Evolutionary conservation across 441 rosid species (phyloP), one percentile per base, ranked within the genome.

Genomic region (Gossypium schwendimanii): DNA sequence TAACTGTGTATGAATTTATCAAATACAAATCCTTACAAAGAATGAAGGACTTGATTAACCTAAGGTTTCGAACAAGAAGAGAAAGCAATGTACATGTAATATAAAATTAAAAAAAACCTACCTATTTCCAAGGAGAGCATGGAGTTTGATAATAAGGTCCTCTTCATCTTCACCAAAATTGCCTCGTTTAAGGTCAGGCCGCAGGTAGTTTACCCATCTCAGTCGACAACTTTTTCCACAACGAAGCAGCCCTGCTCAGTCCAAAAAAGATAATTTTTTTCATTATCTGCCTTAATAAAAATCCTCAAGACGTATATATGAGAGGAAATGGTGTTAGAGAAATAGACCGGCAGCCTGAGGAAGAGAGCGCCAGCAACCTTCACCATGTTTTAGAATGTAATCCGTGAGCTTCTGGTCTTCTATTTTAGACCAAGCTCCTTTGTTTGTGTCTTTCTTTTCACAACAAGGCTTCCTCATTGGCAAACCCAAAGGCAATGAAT

Each of bases 121-220:
- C 82, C 84, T 74, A 8, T 80, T 83, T 14, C 84, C 82, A 33
- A 83, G 79, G 64, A 83, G 84, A 18, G 86, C 82, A 73, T 80
- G 84, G 3, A 83, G 82, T 72, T 72, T 80, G 70, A 83, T 69
- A 7, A 83, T 80, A 36, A 80, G 82, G 60, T 83, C 86, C 64
- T 83, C 84, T 63, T 83, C 86, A 33, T 78, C 86, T 71, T 78
- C 76, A 3, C 74, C 84, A 69, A 83, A 80, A 28, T 73, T 64
- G 62, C 84, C 78, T 11, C 79, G 68, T 79, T 83, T 83, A 58
- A 80, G 68, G 78, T 80, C 81, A 2, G 86, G 82, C 69, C 82
- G 67, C 6, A 78, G 57, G 60, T 80, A 83, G 45, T 78, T 83
- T 26, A 80, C 65, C 86, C 84, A 80, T 76, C 86, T 80, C 73